Conservation (phyloP, 1,284 basidiomycete species). For the Ceratobasidium sp. region DNA sequence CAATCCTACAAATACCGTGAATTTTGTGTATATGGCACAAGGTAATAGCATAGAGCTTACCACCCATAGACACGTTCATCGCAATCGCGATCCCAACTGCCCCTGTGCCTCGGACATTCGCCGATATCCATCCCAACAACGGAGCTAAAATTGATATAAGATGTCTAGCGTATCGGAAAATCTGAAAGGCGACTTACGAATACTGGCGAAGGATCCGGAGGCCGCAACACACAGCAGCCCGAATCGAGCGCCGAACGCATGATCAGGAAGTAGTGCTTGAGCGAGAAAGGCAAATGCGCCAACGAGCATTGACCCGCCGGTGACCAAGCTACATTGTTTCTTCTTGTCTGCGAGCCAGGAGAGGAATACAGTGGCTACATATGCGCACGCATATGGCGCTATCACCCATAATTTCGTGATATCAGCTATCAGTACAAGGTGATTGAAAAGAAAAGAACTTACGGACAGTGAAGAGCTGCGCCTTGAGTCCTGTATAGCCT, state of each 20-base stretch:
- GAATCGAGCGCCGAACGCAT: slow-evolving; percentile 58
- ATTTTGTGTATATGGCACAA: too few relatives aligned
- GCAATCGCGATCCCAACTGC: slow-evolving; percentile 59
- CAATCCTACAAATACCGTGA: slow-evolving; percentile 48
- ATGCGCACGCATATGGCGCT: slow-evolving; percentile 56
- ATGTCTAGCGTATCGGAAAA: background rate
- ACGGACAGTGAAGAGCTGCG: slow-evolving; percentile 72
- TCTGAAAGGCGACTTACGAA: slow-evolving; percentile 46
- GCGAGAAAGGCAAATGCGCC: slow-evolving; percentile 44
- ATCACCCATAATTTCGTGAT: background rate
- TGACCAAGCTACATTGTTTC: slow-evolving; percentile 49
- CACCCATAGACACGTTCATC: slow-evolving; percentile 59
- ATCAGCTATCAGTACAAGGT: background rate
- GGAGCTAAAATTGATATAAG: slow-evolving; percentile 51
- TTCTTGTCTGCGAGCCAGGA: slow-evolving; percentile 45
- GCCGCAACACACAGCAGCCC: slow-evolving; percentile 59
- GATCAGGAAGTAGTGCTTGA: slow-evolving; percentile 55
- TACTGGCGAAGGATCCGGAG: slow-evolving; percentile 59
- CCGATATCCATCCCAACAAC: slow-evolving; percentile 60
- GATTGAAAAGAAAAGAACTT: slow-evolving; percentile 57
- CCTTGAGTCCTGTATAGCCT: slow-evolving; percentile 64
- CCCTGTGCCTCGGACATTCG: slow-evolving; percentile 58
- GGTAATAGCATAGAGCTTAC: background rate
- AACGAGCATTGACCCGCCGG: slow-evolving; percentile 48
- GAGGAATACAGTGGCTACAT: slow-evolving; percentile 56